phyloP scores from a whole-genome alignment of 225 moss, liverwort and hornwort genomes.

The Physcomitrellopsis africana region DNA sequence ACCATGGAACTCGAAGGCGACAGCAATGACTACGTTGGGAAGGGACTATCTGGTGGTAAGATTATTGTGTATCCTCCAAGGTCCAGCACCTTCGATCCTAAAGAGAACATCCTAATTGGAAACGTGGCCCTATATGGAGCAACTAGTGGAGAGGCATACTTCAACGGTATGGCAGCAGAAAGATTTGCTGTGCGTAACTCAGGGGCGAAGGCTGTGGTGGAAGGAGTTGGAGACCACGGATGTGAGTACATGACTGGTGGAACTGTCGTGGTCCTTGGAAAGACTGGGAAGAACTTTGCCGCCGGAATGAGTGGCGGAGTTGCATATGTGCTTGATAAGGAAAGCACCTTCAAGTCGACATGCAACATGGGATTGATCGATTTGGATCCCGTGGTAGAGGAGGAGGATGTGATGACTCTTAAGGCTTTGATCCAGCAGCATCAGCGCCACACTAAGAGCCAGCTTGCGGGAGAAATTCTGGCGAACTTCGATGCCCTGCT shows the following conservation, averaged over 20 bases:
- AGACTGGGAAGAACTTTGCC: constrained; percentile 71
- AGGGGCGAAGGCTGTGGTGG: constrained; percentile 69
- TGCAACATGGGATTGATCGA: constrained; percentile 63
- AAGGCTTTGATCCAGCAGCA: constrained; percentile 72
- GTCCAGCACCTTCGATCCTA: constrained; percentile 61
- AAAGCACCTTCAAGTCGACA: constrained; percentile 41
- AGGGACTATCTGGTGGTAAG: constrained; percentile 66
- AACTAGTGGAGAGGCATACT: constrained; percentile 66
- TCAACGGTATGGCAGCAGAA: constrained; percentile 77
- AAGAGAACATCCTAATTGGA: constrained; percentile 66
- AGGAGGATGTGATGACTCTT: constrained; percentile 57
- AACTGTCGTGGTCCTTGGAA: constrained; percentile 61
- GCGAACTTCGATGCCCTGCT: constrained; percentile 54
- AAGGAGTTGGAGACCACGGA: constrained; percentile 76
- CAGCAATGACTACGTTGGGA: constrained; percentile 70
- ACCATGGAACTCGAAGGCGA: constrained; percentile 73
- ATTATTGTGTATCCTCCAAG: constrained; percentile 59
- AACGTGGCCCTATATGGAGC: constrained; percentile 73
- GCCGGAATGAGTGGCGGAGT: constrained; percentile 78
- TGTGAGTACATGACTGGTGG: constrained; percentile 77
- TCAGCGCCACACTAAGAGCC: constrained; percentile 55
- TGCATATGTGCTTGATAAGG: constrained; percentile 62
- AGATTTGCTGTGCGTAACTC: constrained; percentile 70
- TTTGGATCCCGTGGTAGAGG: constrained; percentile 57
- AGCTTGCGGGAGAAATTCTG: constrained; percentile 49